These are phyloP conservation scores for Abortiporus biennis DNA, from an alignment of 1,284 basidiomycete species.

Conservation along the genomic window DNA sequence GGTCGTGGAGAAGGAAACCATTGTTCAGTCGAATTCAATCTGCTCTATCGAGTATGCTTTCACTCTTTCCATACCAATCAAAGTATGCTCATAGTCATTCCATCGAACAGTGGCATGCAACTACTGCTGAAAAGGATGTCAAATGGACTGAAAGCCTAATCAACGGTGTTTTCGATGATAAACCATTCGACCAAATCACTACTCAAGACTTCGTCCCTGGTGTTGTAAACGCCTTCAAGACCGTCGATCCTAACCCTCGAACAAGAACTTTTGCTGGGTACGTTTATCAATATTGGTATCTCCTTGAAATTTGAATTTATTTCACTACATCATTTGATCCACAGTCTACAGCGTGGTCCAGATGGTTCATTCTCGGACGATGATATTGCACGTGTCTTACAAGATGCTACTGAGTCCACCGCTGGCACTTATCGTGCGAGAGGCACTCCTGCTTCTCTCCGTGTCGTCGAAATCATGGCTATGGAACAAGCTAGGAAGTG, in stretches of 20 bases:
- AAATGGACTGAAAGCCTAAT: constrained; percentile 27
- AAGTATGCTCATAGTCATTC: background rate
- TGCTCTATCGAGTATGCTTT: background rate
- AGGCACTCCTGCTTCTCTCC: constrained; percentile 62
- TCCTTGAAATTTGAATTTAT: no score
- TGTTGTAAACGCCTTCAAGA: constrained; percentile 20
- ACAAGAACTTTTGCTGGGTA: constrained; percentile 53
- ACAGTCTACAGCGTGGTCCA: constrained; percentile 43
- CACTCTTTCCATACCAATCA: background rate
- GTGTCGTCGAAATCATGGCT: constrained; percentile 67
- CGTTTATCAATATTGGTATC: no score
- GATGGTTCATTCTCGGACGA: constrained; percentile 58
- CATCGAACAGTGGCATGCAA: background rate
- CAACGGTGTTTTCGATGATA: constrained; percentile 31
- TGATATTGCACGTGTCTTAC: constrained; percentile 61
- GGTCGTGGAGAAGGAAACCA: background rate
- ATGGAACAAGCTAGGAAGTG: constrained; percentile 68
- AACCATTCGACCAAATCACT: constrained; percentile 5
- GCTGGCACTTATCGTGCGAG: constrained; percentile 74
- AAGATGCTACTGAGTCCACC: constrained; percentile 56
- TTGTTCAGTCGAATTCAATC: background rate
- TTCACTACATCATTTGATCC: background rate
- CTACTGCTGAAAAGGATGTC: background rate
- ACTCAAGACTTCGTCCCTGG: constrained; percentile 14
- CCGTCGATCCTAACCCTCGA: constrained; percentile 31